These are phyloP conservation scores for Scleroderma bovista DNA, from an alignment of 768 basidiomycete species.

Conservation along the genomic window DNA sequence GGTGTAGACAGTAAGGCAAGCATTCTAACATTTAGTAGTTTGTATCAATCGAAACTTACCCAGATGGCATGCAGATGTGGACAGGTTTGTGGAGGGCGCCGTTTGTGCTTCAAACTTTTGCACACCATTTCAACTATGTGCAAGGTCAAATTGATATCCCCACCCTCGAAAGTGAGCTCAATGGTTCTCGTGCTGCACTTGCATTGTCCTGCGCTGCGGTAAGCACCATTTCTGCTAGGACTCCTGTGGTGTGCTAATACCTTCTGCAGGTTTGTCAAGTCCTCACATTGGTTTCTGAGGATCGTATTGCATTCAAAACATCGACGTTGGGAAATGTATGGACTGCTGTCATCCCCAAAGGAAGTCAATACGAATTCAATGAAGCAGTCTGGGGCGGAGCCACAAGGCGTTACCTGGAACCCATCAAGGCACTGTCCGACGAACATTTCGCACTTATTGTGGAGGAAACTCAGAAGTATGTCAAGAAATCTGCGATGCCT, in stretches of 20 bases:
- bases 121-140: conserved; percentile 8
- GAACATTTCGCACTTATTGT: conserved; percentile 4
- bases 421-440: conserved; percentile 2
- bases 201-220: conserved; percentile 5
- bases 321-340: conserved; percentile 4
- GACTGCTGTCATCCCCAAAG: conserved; percentile 4
- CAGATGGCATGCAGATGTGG: conserved; percentile 1
- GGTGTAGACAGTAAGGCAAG: conserved; percentile 4
- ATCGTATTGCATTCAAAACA: not conserved
- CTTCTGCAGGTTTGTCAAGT: conserved; percentile 1
- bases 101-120: conserved; percentile 7
- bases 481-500: too few relatives aligned
- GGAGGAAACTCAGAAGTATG: not conserved
- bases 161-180: not conserved
- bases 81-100: conserved; percentile 7
- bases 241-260: not conserved
- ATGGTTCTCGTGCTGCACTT: conserved; percentile 4
- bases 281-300: conserved; percentile 4
- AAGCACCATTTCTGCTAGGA: not conserved
- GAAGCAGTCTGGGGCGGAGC: conserved; percentile 7
- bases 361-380: conserved; percentile 5
- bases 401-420: conserved; percentile 3
- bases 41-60: not conserved
- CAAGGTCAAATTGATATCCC: conserved; percentile 4
- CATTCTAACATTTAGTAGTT: not conserved